These are phyloP conservation scores for Pleurotus cornucopiae DNA, from an alignment of 768 basidiomycete species.

Conservation along the genomic window DNA sequence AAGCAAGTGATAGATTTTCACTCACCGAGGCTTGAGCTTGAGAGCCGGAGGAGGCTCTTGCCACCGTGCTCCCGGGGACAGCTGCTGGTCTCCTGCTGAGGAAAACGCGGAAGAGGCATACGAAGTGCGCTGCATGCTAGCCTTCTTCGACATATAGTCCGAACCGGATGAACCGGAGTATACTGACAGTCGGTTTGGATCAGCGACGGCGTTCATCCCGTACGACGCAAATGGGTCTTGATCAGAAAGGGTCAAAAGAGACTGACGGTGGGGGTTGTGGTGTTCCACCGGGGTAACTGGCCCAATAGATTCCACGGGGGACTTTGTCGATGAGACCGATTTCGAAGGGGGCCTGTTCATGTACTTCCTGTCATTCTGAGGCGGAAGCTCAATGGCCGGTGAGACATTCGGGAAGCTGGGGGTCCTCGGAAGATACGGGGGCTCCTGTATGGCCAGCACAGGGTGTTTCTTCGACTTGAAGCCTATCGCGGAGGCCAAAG, in stretches of 20 bases:
- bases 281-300: conserved; percentile 54
- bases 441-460: conserved; percentile 48
- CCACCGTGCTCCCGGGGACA: not conserved
- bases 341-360: conserved; percentile 44
- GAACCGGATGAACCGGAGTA: conserved; percentile 48
- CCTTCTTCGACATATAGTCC: conserved; percentile 37
- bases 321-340: conserved; percentile 52
- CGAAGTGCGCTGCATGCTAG: conserved; percentile 41
- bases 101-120: conserved; percentile 54
- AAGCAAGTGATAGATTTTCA: not conserved
- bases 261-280: conserved; percentile 34
- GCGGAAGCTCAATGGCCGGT: conserved; percentile 14
- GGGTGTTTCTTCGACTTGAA: conserved; percentile 60
- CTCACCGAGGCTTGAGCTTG: conserved; percentile 16
- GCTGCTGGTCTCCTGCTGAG: not conserved
- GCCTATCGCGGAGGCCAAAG: conserved; percentile 58
- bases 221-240: conserved; percentile 60
- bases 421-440: conserved; percentile 21
- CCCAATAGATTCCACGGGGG: conserved; percentile 49
- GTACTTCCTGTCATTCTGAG: conserved; percentile 17
- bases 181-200: conserved; percentile 46
- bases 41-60: not conserved
- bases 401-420: conserved; percentile 13
- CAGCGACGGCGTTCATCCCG: conserved; percentile 34
- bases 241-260: conserved; percentile 60